Conservation (phyloP, 352 stramenopile genomes). For the Phytophthora meadii region DNA sequence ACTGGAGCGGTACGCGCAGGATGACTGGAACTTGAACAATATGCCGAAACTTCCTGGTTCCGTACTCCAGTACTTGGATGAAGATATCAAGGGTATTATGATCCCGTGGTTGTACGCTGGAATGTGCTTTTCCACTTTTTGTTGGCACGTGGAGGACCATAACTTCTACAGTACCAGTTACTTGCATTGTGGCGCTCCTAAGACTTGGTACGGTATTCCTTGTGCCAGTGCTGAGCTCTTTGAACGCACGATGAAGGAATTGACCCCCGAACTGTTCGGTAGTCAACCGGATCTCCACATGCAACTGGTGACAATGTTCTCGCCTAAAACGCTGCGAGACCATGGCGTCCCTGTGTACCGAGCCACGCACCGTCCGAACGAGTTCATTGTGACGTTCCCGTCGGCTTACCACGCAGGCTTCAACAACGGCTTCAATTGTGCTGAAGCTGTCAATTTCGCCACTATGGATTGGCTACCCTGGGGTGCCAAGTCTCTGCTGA, state of each 20-base stretch:
- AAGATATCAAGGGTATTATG: constrained; percentile 99
- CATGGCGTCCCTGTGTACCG: constrained; percentile 95
- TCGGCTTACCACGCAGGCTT: constrained; percentile 98
- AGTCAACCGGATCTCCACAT: constrained; percentile 97
- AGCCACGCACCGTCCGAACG: constrained; percentile 94
- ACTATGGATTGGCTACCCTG: constrained; percentile 90
- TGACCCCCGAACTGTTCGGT: constrained; percentile 95
- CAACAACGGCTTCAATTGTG: constrained; percentile 96
- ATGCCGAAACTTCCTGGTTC: constrained; percentile 94
- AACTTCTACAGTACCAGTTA: constrained; percentile 99
- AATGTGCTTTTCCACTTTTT: constrained; percentile 99
- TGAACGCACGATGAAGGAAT: constrained; percentile 88
- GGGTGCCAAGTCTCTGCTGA: constrained; percentile 73
- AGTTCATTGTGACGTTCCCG: constrained; percentile 99
- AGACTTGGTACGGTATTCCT: constrained; percentile 98
- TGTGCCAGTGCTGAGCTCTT: constrained; percentile 91
- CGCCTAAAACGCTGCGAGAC: constrained; percentile 67
- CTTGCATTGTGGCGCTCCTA: constrained; percentile 96
- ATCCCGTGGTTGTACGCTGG: constrained; percentile 99
- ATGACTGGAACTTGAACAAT: constrained; percentile 99
- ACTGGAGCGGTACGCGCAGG: constrained; percentile 74
- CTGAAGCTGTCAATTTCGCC: constrained; percentile 92
- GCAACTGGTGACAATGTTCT: constrained; percentile 90
- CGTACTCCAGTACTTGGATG: constrained; percentile 95
- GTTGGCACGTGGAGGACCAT: constrained; percentile 99